These are phyloP conservation scores for Calonectria pteridis DNA, from an alignment of 2,329 filamentous ascomycete genomes.

Conservation along the genomic window DNA sequence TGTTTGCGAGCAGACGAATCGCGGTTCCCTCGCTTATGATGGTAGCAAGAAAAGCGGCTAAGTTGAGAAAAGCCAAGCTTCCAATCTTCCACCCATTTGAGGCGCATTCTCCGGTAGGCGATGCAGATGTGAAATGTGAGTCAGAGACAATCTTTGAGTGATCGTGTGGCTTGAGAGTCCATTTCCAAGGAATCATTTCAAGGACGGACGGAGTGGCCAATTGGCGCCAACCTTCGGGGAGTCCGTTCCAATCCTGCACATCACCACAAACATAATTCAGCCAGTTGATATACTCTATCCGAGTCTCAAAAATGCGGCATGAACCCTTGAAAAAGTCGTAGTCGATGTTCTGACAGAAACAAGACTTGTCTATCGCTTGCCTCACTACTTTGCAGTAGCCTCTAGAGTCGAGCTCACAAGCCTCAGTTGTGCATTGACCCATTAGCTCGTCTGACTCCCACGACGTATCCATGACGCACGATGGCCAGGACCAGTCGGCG, in stretches of 20 bases:
- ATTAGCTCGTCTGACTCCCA: not conserved
- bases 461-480: not conserved
- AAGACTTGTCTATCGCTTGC: not conserved
- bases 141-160: not conserved
- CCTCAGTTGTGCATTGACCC: not conserved
- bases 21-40: not conserved
- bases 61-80: conserved; percentile 20
- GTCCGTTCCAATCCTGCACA: conserved; percentile 5
- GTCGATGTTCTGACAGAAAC: conserved; percentile 1
- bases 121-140: rapidly evolving
- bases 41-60: not conserved
- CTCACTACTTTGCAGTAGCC: conserved; percentile 4
- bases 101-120: not conserved
- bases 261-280: conserved; percentile 3
- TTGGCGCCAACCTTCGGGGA: conserved; percentile 15
- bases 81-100: not conserved
- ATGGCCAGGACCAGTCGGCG: conserved; percentile 6
- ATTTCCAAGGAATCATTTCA: conserved; percentile 35
- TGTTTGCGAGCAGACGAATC: too few relatives aligned
- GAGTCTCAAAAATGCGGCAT: not conserved
- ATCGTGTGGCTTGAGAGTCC: conserved; percentile 12
- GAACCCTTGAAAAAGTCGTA: conserved; percentile 5
- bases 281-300: conserved; percentile 7
- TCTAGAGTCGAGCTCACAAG: not conserved
- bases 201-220: not conserved